Conservation (phyloP, 2,329 filamentous ascomycete genomes). For the Blastomyces gilchristii region DNA sequence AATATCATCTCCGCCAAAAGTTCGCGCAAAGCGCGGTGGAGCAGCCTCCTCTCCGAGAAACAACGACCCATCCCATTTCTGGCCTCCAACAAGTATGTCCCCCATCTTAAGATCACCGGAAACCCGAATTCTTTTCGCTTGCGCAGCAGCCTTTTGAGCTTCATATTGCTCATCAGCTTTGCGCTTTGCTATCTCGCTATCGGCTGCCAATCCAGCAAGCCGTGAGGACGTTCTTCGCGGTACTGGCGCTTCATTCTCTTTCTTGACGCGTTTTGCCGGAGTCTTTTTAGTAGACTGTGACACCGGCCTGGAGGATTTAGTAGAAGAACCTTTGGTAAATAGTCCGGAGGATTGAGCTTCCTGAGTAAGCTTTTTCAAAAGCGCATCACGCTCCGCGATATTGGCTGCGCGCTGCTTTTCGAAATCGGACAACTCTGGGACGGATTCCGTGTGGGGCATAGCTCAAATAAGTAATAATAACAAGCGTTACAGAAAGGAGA, state of each 20-base stretch:
- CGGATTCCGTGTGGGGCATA: constrained; percentile 6
- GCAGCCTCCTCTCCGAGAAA: constrained; percentile 55
- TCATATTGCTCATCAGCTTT: constrained; percentile 57
- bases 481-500: background rate
- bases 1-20: constrained; percentile 76
- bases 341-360: constrained; percentile 59
- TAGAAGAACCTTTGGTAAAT: constrained; percentile 43
- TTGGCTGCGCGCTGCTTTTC: constrained; percentile 77
- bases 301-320: constrained; percentile 36
- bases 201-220: constrained; percentile 52
- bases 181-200: constrained; percentile 57
- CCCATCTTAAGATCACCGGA: constrained; percentile 59
- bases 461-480: background rate
- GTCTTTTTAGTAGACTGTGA: constrained; percentile 39
- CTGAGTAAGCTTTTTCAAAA: constrained; percentile 65
- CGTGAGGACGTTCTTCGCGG: constrained; percentile 54
- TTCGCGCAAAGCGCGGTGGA: constrained; percentile 70
- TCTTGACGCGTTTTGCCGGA: constrained; percentile 52
- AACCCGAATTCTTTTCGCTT: constrained; percentile 54
- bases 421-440: constrained; percentile 62
- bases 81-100: constrained; percentile 70
- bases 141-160: constrained; percentile 46
- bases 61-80: constrained; percentile 59
- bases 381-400: constrained; percentile 73
- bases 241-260: constrained; percentile 44